Evolutionary conservation across 2,329 filamentous ascomycete species (phyloP).

Genomic region (Pseudogymnoascus sp.): DNA sequence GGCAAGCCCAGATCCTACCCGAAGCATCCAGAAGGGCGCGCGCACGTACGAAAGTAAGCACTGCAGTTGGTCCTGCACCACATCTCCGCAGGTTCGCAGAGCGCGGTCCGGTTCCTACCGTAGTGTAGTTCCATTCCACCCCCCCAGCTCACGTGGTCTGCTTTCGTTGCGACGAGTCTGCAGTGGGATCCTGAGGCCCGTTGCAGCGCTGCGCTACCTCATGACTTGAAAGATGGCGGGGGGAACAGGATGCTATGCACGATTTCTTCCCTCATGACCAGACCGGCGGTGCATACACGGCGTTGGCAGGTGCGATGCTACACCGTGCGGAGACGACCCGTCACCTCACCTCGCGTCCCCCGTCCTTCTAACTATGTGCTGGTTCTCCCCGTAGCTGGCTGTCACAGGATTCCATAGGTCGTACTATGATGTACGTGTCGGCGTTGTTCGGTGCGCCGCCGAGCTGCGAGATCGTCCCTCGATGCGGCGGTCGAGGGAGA

Average conservation of each 20-base stretch:
- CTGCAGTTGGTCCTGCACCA: neutral
- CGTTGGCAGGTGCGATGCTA: neutral
- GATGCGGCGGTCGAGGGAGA: neutral
- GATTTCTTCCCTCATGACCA: neutral
- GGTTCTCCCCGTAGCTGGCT: neutral
- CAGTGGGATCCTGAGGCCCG: neutral
- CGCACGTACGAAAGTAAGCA: neutral
- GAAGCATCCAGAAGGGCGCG: neutral
- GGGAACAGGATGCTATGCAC: neutral
- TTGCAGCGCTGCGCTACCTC: neutral
- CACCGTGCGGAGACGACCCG: neutral
- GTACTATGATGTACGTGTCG: neutral
- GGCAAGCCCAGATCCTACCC: neutral
- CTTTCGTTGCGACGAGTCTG: neutral
- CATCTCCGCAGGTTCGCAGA: neutral
- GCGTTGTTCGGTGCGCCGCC: neutral
- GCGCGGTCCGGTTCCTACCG: neutral
- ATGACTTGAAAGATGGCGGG: neutral
- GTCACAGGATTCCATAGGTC: neutral
- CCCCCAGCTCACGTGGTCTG: neutral
- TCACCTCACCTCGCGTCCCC: too few species aligned
- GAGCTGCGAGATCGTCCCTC: neutral
- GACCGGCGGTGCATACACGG: neutral
- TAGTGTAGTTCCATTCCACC: neutral
- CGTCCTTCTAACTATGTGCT: neutral